phyloP scores from a whole-genome alignment of 1,284 basidiomycete species.

The Ganoderma resinaceum region DNA sequence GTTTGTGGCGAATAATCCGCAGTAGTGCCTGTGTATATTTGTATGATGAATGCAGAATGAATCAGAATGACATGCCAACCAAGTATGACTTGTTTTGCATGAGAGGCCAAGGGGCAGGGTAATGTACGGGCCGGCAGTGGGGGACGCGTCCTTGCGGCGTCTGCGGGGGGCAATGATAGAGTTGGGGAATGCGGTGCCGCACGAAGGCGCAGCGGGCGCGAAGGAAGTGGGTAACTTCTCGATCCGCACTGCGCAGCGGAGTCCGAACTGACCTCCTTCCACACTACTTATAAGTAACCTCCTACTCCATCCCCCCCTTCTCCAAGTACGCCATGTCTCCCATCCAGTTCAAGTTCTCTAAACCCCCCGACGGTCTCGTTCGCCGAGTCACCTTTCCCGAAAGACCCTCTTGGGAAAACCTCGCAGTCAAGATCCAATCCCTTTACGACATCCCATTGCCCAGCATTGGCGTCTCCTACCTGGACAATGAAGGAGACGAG shows the following conservation, averaged over 20 bases:
- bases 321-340: slow-evolving; percentile 36
- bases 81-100: slow-evolving; percentile 7
- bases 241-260: slow-evolving; percentile 36
- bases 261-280: slow-evolving; percentile 24
- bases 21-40: slow-evolving; percentile 16
- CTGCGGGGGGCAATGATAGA: slow-evolving; percentile 15
- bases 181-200: slow-evolving; percentile 28
- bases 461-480: slow-evolving; percentile 69
- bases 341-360: slow-evolving; percentile 41
- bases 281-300: slow-evolving; percentile 22
- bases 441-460: slow-evolving; percentile 64
- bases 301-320: slow-evolving; percentile 15
- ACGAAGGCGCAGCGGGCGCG: slow-evolving; percentile 2
- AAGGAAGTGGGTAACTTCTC: slow-evolving; percentile 20
- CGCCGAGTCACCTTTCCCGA: slow-evolving; percentile 63
- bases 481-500: slow-evolving; percentile 73
- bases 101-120: not conserved
- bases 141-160: slow-evolving; percentile 9
- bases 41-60: slow-evolving; percentile 26
- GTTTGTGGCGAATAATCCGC: not conserved
- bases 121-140: too few species aligned
- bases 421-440: slow-evolving; percentile 60
- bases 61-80: slow-evolving; percentile 10
- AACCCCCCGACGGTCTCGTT: slow-evolving; percentile 46
- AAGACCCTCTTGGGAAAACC: slow-evolving; percentile 59